Evolutionary conservation across 2,329 filamentous ascomycete species (phyloP).

Genomic region (Paracamarosporium sp.): DNA sequence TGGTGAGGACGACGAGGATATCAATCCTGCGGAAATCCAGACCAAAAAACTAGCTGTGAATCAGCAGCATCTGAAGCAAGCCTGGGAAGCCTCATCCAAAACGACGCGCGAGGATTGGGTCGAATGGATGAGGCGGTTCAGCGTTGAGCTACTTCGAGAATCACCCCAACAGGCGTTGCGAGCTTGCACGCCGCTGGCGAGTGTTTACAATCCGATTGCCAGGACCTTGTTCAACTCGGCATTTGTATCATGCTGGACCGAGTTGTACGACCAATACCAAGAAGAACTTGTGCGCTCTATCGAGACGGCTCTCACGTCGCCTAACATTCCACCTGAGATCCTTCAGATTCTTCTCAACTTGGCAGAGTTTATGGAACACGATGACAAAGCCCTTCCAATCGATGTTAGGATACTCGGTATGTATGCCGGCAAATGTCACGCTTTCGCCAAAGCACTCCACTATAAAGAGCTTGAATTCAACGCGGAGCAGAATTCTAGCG

Average conservation of each 20-base stretch:
- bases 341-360: constrained; percentile 93
- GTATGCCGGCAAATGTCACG: constrained; percentile 95
- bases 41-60: constrained; percentile 97
- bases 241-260: constrained; percentile 98
- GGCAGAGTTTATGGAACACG: constrained; percentile 99
- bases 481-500: constrained; percentile 93
- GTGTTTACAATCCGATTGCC: constrained; percentile 88
- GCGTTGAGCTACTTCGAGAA: constrained; percentile 91
- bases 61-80: constrained; percentile 93
- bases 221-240: constrained; percentile 97
- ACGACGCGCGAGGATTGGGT: constrained; percentile 99
- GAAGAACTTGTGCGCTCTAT: constrained; percentile 96
- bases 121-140: constrained; percentile 97
- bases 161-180: constrained; percentile 94
- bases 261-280: constrained; percentile 95
- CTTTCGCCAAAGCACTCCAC: constrained; percentile 96
- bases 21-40: constrained; percentile 80
- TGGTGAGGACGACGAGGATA: constrained; percentile 78
- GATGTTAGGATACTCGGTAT: constrained; percentile 94
- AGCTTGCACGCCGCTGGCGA: constrained; percentile 89
- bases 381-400: constrained; percentile 97
- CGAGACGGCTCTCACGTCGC: constrained; percentile 91
- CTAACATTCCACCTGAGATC: constrained; percentile 94
- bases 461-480: constrained; percentile 99
- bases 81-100: constrained; percentile 96